phyloP scores from a whole-genome alignment of 2,329 filamentous ascomycete genomes.

The Colletotrichum caudatum region DNA sequence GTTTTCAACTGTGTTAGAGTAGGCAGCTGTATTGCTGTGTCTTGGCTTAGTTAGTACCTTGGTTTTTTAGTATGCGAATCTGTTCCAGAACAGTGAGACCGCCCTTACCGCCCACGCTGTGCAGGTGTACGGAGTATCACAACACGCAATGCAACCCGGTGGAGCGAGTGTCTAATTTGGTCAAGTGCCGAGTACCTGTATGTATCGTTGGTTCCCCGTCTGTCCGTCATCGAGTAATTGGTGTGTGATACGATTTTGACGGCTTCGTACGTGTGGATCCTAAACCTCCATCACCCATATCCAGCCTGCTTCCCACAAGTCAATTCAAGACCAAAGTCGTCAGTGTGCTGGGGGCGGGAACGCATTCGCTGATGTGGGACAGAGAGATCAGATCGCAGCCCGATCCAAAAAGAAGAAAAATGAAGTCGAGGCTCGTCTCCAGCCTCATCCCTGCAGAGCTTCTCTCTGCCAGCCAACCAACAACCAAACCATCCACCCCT shows the following conservation, averaged over 20 bases:
- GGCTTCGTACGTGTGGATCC: no score
- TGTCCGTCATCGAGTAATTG: background rate
- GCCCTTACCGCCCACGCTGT: slow-evolving; percentile 18
- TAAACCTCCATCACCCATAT: background rate
- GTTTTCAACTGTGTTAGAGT: no score
- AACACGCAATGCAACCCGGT: slow-evolving; percentile 31
- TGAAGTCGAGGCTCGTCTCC: background rate
- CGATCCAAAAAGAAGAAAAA: slow-evolving; percentile 3
- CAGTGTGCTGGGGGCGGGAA: background rate
- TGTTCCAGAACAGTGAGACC: slow-evolving; percentile 4
- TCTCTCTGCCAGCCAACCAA: slow-evolving; percentile 10
- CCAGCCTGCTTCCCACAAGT: background rate
- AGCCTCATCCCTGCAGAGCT: slow-evolving; percentile 1
- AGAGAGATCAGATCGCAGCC: background rate
- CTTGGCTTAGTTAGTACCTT: background rate
- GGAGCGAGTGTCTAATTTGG: slow-evolving; percentile 19
- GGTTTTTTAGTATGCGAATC: slow-evolving; percentile 27
- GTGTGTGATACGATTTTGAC: no score
- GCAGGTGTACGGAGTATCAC: slow-evolving; percentile 26
- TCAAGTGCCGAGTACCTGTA: slow-evolving; percentile 22
- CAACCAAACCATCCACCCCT: background rate
- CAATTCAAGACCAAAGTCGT: background rate
- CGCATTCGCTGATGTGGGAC: background rate
- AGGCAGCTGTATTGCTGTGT: no score
- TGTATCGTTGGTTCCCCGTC: slow-evolving; percentile 5